Evolutionary conservation across 192 early-diverging fungal genomes (phyloP), one percentile per base, ranked within the genome.

Genomic region (Coemansia brasiliensis): DNA sequence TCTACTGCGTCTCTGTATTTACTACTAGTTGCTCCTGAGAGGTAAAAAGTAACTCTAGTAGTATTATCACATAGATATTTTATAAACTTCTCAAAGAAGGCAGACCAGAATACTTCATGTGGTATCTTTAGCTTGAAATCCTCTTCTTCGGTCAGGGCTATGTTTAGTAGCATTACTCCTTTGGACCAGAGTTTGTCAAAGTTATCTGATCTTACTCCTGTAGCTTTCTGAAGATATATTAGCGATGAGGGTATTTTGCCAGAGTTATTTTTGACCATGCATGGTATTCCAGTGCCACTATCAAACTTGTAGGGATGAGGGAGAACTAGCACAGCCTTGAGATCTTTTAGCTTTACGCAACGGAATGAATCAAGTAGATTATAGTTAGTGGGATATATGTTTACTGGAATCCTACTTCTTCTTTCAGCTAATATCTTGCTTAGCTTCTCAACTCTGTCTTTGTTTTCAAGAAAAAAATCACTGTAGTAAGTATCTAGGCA

Each of bases 231-330:
- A 10, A 58, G 21, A 16, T 58, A 46, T 7, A 58, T 49, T 5
- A 58, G 29, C 22, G 57, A 58, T 20, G 1, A 21, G 4, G 57
- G 24, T 18, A 15, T 58, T 5, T 22, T 46, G 12, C 29, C 38
- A 9, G 12, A 20, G 17, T 13, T 58, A 7, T 46, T 49, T 3
- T 37, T 17, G 15, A 58, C n/a, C 57, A 58, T 58, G 17, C 57
- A 58, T 25, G 57, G 57, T 32, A 58, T 48, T 37, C 57, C 57
- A 1, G 57, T 58, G 18, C 57, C 57, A 37, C 57, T 58, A 20
- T 58, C 45, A 49, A 58, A 58, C 16, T 41, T 46, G 43, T 58
- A 58, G 2, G 57, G 57, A 39, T 58, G 57, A 17, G 57, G 57
- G 4, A 58, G 7, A 11, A 58, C 45, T 32, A 58, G 39, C 12